A percentile compares a stretch with the other conserved stretches of the same genome.
These are phyloP conservation scores for thale cress (Arabidopsis thaliana) DNA, from an alignment of 345 rosid species.

Conservation along the genomic window DNA sequence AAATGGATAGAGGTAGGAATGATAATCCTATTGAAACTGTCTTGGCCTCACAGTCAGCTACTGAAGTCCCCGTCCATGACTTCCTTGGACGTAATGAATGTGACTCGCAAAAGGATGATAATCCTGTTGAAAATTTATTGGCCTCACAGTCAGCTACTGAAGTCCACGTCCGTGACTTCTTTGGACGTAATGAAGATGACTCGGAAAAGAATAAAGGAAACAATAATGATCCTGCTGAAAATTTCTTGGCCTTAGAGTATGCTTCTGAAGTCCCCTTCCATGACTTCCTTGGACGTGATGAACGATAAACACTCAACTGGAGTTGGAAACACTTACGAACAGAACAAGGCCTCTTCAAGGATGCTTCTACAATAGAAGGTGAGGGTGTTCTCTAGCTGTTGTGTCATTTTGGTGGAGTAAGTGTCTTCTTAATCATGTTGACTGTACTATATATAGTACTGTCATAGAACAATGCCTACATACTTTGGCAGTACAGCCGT, in stretches of 20 bases:
- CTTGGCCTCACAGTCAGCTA: conserved; percentile 4
- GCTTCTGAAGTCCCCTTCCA: background rate
- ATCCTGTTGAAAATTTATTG: background rate
- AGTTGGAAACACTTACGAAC: conserved; percentile 13
- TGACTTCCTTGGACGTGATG: conserved; percentile 8
- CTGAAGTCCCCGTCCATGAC: background rate
- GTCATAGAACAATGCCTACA: conserved; percentile 11
- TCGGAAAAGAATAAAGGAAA: background rate
- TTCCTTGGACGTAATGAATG: background rate
- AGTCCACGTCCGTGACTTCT: background rate
- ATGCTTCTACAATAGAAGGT: background rate
- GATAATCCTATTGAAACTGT: background rate
- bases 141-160: conserved; percentile 2
- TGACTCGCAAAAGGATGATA: background rate
- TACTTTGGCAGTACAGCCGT: background rate
- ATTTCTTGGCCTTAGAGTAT: background rate
- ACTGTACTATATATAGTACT: background rate
- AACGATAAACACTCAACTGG: conserved; percentile 2
- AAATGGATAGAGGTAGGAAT: background rate
- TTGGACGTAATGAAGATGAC: conserved; percentile 2
- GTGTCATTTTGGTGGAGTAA: conserved; percentile 16
- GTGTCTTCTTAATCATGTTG: conserved; percentile 11
- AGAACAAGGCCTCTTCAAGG: conserved; percentile 18
- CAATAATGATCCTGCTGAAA: background rate
- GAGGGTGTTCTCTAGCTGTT: background rate